Base-by-base conservation (phyloP, 805 yeast species). In the Lachancea fermentati region DNA sequence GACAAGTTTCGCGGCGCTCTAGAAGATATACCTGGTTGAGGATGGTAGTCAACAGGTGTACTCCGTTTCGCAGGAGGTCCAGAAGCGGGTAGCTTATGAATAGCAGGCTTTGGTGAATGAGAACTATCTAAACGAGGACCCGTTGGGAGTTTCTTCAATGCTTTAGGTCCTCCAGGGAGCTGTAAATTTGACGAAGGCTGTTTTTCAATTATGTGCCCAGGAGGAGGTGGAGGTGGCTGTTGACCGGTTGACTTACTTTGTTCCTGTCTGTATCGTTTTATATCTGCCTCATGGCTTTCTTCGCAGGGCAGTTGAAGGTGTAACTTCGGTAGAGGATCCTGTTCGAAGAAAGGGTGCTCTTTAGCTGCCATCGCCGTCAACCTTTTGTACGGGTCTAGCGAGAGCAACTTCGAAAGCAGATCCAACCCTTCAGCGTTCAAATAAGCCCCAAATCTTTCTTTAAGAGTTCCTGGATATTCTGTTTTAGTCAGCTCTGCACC, bases 261-360 rank as follows among this genome's bases (percentile, higher is more conserved):
- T 42, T 68, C 73, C 56, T 67, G 67, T 58, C 71, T 71, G 63
- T 73, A 70, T 47, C 77, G 68, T 46, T 77, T 76, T 35, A 76
- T 76, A 61, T 87, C 96, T 18, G 88, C 74, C 60, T 91, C 97
- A 59, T 93, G 97, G 46, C 95, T 78, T 47, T 89, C 95, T 49
- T 83, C 89, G 49, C 82, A 83, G 19, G 72, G 72, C 3, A 87
- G 83, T n/a, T 40, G 48, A 17, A 88, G 63, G 14, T 73, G 75
- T 5, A 54, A 54, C 0, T 79, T 76, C 11, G 96, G 87, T 16
- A 73, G 48, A 0, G 97, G 97, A 0, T 72, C 79, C 3, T 66
- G 67, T 13, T 58, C 67, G 63, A 93, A 88, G 65, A 80, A 93
- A 1, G 63, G 67, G 50, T 86, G 88, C 12, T 73, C 66, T 35